These are phyloP conservation scores for Sphagnum fallax DNA, from an alignment of 228 moss, liverwort and hornwort species.

Conservation along the genomic window DNA sequence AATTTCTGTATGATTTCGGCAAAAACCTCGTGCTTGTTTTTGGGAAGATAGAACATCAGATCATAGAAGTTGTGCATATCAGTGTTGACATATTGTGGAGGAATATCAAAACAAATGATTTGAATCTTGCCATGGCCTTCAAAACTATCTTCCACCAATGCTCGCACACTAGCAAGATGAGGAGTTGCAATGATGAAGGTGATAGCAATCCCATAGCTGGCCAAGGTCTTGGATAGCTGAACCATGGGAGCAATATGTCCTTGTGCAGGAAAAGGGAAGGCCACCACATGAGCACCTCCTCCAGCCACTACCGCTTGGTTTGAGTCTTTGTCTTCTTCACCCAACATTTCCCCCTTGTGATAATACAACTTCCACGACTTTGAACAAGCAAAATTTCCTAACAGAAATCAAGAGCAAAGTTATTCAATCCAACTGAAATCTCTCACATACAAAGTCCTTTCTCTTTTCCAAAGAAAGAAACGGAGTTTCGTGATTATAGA, in stretches of 20 bases:
- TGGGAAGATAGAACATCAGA: conserved; percentile 1
- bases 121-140: conserved; percentile 27
- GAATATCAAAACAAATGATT: conserved; percentile 15
- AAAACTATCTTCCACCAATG: conserved; percentile 17
- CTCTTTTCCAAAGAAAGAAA: too few species aligned
- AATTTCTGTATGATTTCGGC: background rate
- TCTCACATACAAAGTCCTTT: too few species aligned
- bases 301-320: too few species aligned
- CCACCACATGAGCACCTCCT: conserved; percentile 24
- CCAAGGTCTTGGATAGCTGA: conserved; percentile 19
- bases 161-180: conserved; percentile 8
- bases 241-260: conserved; percentile 32
- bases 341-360: too few species aligned
- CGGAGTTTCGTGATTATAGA: too few species aligned
- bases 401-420: too few species aligned
- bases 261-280: conserved; percentile 34
- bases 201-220: conserved; percentile 27
- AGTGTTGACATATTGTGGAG: background rate
- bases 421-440: too few species aligned
- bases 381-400: too few species aligned
- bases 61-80: too few species aligned
- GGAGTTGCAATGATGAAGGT: conserved; percentile 25
- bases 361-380: too few species aligned
- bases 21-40: conserved; percentile 8
- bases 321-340: too few species aligned